phyloP scores from a whole-genome alignment of 148 eudicot genomes.

The Silene uniflora region DNA sequence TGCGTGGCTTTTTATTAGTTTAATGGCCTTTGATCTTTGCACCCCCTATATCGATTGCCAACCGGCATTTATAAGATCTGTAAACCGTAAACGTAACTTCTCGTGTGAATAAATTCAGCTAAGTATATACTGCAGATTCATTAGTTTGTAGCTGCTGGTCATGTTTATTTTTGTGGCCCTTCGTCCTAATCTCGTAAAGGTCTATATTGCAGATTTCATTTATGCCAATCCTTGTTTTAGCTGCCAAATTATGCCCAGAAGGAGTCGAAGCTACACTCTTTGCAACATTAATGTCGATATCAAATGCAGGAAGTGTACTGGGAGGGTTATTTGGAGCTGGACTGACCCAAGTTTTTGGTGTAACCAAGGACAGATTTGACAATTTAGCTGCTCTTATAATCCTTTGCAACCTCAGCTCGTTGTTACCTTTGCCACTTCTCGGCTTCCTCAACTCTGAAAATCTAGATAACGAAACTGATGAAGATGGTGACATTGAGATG shows the following conservation, averaged over 20 bases:
- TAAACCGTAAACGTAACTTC: no score
- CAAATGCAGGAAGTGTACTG: conserved; percentile 81
- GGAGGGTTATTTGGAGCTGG: conserved; percentile 94
- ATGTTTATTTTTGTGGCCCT: no score
- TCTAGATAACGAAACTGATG: conserved; percentile 33
- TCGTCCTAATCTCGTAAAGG: background rate
- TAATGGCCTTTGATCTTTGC: no score
- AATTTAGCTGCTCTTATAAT: conserved; percentile 70
- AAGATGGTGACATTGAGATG: conserved; percentile 56
- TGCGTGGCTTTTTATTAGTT: no score
- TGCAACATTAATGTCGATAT: conserved; percentile 96
- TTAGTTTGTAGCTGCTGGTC: background rate
- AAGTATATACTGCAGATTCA: no score
- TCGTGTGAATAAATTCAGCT: no score
- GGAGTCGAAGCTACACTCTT: conserved; percentile 99
- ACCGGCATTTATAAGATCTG: no score
- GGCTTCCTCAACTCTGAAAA: conserved; percentile 69
- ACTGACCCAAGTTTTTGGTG: conserved; percentile 78
- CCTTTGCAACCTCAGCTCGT: conserved; percentile 86
- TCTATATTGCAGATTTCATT: conserved; percentile 70
- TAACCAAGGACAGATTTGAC: conserved; percentile 75
- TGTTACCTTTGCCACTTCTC: conserved; percentile 84
- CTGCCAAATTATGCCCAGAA: conserved; percentile 84
- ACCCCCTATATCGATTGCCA: no score
- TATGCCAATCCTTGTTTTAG: conserved; percentile 96